Percentiles rank a stretch among this genome's conserved stretches.
These are phyloP conservation scores for Gentiana macrophylla DNA, from an alignment of 257 asterid species.

Conservation along the genomic window DNA sequence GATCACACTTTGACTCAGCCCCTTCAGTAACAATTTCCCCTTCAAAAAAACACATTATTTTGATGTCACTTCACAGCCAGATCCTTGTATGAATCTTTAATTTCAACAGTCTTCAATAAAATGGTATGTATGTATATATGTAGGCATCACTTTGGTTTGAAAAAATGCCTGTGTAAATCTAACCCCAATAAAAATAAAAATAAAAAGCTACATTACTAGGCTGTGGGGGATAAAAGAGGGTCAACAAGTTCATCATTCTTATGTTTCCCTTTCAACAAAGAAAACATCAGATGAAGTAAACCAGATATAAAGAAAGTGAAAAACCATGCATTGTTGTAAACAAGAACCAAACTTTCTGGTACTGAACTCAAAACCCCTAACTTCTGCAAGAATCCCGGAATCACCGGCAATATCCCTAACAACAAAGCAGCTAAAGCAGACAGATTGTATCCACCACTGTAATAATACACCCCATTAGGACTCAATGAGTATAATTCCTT, in stretches of 20 bases:
- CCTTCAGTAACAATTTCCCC: too few species aligned
- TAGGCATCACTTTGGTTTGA: too few species aligned
- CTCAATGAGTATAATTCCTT: slow-evolving; percentile 44
- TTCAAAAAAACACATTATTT: too few species aligned
- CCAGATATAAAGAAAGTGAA: slow-evolving; percentile 76
- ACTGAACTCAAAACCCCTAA: slow-evolving; percentile 45
- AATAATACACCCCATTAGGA: slow-evolving; percentile 55
- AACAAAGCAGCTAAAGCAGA: slow-evolving; percentile 49
- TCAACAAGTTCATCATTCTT: slow-evolving; percentile 9
- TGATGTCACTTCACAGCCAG: too few species aligned
- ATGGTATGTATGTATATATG: too few species aligned
- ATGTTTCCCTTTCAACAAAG: slow-evolving; percentile 17
- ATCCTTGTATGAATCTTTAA: too few species aligned
- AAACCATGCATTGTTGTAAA: slow-evolving; percentile 86
- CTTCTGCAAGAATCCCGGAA: slow-evolving; percentile 77
- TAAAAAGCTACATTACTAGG: slow-evolving; percentile 6
- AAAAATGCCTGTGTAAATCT: too few species aligned
- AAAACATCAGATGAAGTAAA: slow-evolving; percentile 35
- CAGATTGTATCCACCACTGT: slow-evolving; percentile 54
- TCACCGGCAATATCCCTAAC: slow-evolving; percentile 65
- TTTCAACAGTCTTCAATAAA: too few species aligned
- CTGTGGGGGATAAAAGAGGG: slow-evolving; percentile 26
- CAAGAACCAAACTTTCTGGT: slow-evolving; percentile 15
- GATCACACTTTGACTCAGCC: too few species aligned
- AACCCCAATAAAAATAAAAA: too few species aligned